Percentiles rank a stretch among this genome's conserved stretches.
These are phyloP conservation scores for Hypoxylon perforatum DNA, from an alignment of 495 filamentous ascomycete genomes.

Conservation along the genomic window DNA sequence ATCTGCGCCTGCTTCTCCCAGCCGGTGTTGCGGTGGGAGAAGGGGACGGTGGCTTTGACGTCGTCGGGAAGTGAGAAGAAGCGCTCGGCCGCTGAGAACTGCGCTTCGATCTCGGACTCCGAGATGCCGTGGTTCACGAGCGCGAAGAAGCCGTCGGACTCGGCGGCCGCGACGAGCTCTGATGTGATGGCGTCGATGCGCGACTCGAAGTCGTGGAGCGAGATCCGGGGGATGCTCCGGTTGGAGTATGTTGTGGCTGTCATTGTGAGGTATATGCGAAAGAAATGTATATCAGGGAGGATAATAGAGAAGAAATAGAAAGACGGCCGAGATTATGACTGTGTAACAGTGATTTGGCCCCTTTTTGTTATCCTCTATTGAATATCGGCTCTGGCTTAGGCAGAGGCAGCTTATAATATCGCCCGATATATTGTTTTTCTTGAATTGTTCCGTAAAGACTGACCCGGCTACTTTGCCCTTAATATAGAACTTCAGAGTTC, in stretches of 20 bases:
- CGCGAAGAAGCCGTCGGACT: conserved; percentile 73
- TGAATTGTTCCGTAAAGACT: too few relatives aligned
- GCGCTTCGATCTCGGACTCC: conserved; percentile 58
- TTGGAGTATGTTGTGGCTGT: conserved; percentile 56
- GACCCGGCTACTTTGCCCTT: too few relatives aligned
- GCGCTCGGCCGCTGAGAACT: conserved; percentile 61
- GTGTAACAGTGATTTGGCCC: background rate
- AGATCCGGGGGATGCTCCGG: conserved; percentile 66
- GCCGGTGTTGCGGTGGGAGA: conserved; percentile 66
- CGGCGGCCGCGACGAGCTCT: conserved; percentile 66
- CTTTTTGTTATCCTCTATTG: background rate
- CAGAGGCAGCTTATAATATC: too few relatives aligned
- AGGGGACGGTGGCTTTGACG: conserved; percentile 65
- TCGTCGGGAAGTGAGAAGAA: conserved; percentile 68
- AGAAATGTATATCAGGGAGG: too few relatives aligned
- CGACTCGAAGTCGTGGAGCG: conserved; percentile 63
- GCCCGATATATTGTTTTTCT: too few relatives aligned
- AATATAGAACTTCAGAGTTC: too few relatives aligned
- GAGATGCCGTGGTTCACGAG: conserved; percentile 67
- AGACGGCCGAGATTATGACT: too few relatives aligned
- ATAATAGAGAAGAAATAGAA: too few relatives aligned
- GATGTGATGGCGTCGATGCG: conserved; percentile 66
- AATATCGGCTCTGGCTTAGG: too few relatives aligned
- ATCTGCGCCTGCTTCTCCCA: conserved; percentile 73
- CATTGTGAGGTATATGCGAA: conserved; percentile 27